Conservation (phyloP, 2,329 filamentous ascomycete species). For the Apiospora sp. region DNA sequence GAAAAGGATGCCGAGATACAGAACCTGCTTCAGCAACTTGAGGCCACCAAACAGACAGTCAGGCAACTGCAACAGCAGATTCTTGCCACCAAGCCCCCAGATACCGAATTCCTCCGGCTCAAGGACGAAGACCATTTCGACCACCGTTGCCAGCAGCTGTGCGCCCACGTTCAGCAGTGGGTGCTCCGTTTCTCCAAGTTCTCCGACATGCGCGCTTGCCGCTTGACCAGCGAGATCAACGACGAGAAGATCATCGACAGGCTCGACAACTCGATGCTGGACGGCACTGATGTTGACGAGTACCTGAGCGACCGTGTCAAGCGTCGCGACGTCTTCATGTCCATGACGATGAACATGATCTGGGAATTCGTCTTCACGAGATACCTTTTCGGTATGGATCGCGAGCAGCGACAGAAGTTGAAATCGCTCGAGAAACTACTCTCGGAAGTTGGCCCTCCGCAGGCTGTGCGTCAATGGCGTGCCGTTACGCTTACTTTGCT, state of each 20-base stretch:
- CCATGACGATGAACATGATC: constrained; percentile 98
- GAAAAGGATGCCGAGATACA: constrained; percentile 87
- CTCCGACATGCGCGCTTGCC: constrained; percentile 89
- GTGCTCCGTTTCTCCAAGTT: constrained; percentile 97
- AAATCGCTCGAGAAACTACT: constrained; percentile 94
- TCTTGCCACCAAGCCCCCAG: constrained; percentile 64
- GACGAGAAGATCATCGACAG: constrained; percentile 94
- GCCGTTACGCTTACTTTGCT: constrained; percentile 93
- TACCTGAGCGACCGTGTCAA: constrained; percentile 88
- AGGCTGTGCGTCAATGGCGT: constrained; percentile 96
- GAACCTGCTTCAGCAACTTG: constrained; percentile 78
- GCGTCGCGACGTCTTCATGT: constrained; percentile 96
- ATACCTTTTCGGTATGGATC: constrained; percentile 98
- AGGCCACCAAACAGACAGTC: constrained; percentile 71
- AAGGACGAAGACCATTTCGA: constrained; percentile 96
- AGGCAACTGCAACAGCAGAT: constrained; percentile 66
- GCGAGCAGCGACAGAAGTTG: constrained; percentile 96
- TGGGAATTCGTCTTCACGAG: constrained; percentile 99
- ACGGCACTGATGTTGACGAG: constrained; percentile 89
- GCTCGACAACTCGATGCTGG: constrained; percentile 91
- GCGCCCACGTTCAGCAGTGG: constrained; percentile 97
- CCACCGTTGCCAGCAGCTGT: constrained; percentile 90
- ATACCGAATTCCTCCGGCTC: constrained; percentile 77
- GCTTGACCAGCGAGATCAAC: constrained; percentile 81
- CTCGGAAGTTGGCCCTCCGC: constrained; percentile 82